These are phyloP conservation scores for Yarrowia yakushimensis DNA, from an alignment of 805 yeast genomes.

Conservation along the genomic window DNA sequence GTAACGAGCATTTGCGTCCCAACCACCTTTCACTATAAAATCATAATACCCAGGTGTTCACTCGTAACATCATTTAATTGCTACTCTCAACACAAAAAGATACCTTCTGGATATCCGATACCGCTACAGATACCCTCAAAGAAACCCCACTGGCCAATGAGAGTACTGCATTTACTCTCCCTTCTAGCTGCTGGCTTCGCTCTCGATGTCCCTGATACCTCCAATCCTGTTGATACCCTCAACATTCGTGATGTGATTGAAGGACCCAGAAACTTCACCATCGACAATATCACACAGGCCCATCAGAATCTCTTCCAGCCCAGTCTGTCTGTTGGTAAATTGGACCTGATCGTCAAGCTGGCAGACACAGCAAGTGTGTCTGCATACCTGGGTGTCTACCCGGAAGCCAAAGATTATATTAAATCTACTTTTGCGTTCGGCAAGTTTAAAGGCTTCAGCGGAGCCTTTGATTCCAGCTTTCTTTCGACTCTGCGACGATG, in stretches of 20 bases:
- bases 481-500: constrained; percentile 1
- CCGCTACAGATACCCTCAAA: neutral
- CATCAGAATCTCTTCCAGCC: neutral
- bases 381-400: constrained; percentile 3
- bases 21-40: neutral
- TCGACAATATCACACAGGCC: neutral
- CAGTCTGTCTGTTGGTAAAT: neutral
- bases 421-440: constrained; percentile 17
- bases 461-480: constrained; percentile 6
- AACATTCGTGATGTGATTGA: neutral
- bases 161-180: neutral
- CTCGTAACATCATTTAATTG: neutral
- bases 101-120: neutral
- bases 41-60: neutral
- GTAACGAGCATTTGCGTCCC: constrained; percentile 5
- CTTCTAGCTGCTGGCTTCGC: neutral
- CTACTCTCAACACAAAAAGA: neutral
- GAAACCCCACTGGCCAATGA: neutral
- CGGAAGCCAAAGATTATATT: constrained; percentile 12
- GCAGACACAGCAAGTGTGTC: constrained; percentile 17
- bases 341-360: constrained; percentile 6
- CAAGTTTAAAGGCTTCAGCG: constrained; percentile 13
- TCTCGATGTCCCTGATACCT: neutral
- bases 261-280: constrained; percentile 9
- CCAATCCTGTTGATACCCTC: neutral